Evolutionary conservation across 257 asterid species (phyloP).

Genomic region (Lithospermum erythrorhizon): DNA sequence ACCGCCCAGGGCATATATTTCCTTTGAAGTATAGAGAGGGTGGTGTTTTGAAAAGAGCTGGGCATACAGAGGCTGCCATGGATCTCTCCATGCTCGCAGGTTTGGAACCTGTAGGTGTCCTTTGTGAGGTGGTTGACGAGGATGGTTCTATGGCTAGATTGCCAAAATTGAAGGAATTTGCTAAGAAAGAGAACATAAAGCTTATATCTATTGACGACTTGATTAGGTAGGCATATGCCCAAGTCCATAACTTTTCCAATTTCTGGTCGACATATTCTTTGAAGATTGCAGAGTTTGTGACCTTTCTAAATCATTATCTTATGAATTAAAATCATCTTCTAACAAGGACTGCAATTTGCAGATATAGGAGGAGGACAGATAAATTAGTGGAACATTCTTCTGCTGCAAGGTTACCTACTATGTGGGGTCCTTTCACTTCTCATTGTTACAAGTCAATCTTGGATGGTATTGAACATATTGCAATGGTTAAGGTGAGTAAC

Average conservation of each 20-base stretch:
- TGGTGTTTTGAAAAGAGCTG: constrained; percentile 95
- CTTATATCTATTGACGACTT: constrained; percentile 81
- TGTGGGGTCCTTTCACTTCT: no score
- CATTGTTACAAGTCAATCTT: no score
- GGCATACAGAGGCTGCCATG: constrained; percentile 97
- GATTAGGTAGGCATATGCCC: constrained; percentile 45
- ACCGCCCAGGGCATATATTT: constrained; percentile 97
- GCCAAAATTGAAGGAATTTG: constrained; percentile 68
- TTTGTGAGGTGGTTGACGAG: constrained; percentile 91
- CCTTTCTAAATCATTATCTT: no score
- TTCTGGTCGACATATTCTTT: not conserved
- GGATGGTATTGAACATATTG: no score
- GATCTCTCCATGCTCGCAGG: constrained; percentile 89
- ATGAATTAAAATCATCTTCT: no score
- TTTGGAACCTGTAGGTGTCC: constrained; percentile 69
- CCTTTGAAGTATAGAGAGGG: constrained; percentile 88
- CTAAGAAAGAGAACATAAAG: constrained; percentile 57
- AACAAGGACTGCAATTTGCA: no score
- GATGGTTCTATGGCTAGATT: constrained; percentile 99
- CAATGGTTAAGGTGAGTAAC: no score
- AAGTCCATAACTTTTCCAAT: not conserved
- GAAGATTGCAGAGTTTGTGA: no score
- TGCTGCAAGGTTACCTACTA: no score
- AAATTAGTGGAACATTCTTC: no score
- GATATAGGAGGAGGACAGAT: no score